Percentiles rank a stretch among this genome's conserved stretches.
Evolutionary conservation across 2,329 filamentous ascomycete species (phyloP).

Genomic region (Aspergillus fijiensis): DNA sequence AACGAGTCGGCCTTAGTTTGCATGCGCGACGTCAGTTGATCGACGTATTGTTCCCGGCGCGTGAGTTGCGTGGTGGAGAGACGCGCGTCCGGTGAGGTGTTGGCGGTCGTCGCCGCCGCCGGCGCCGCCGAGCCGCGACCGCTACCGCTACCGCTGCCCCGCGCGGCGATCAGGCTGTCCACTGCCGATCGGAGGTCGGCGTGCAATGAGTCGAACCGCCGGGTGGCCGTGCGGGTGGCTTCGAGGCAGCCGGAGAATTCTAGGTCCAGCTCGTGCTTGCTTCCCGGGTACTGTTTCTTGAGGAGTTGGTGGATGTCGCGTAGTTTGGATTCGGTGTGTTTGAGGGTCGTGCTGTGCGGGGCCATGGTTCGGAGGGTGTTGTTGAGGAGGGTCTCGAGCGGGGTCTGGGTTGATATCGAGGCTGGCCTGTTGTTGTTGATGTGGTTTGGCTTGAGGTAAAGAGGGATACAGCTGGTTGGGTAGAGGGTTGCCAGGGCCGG

Average conservation of each 20-base stretch:
- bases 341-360: slow-evolving; percentile 27
- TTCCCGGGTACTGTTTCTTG: slow-evolving; percentile 29
- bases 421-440: slow-evolving; percentile 9
- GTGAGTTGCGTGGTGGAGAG: slow-evolving; percentile 29
- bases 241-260: slow-evolving; percentile 38
- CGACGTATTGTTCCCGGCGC: slow-evolving; percentile 34
- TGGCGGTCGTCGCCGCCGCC: slow-evolving; percentile 15
- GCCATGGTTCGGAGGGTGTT: slow-evolving; percentile 28
- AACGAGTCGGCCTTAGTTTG: slow-evolving; percentile 35
- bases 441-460: slow-evolving; percentile 10
- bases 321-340: slow-evolving; percentile 34
- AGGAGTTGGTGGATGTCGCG: slow-evolving; percentile 28
- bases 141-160: not conserved
- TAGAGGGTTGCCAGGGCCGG: slow-evolving; percentile 27
- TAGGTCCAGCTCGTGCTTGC: slow-evolving; percentile 36
- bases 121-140: not conserved
- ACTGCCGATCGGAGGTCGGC: slow-evolving; percentile 38
- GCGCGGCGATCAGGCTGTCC: slow-evolving; percentile 32
- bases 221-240: slow-evolving; percentile 32
- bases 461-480: slow-evolving; percentile 29
- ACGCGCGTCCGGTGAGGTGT: slow-evolving; percentile 20
- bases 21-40: slow-evolving; percentile 34
- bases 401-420: slow-evolving; percentile 19
- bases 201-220: slow-evolving; percentile 37
- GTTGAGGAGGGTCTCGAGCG: slow-evolving; percentile 32